Evolutionary conservation across 768 basidiomycete species (phyloP), one percentile per base, ranked within the genome.

Genomic region (Termitomyces sp.): DNA sequence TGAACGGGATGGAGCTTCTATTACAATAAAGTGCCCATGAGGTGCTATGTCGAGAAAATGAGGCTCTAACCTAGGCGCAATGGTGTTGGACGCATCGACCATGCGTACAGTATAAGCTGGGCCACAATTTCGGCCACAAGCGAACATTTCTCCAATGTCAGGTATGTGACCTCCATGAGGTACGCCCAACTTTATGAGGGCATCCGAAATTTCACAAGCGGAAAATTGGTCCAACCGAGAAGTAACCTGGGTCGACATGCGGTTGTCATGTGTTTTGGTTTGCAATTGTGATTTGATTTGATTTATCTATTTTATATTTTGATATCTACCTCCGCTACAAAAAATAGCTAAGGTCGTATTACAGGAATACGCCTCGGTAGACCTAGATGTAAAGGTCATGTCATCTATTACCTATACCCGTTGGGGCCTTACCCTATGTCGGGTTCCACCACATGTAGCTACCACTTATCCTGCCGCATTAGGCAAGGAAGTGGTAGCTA

Each of bases 21-120:
- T 83, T 56, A 96, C 81, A 36, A 93, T 77, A 61, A 94, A 73
- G 42, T 82, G 82, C 1, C 82, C 83, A 26, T 77, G 69, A 0
- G 86, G 78, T 6, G 84, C 84, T 26, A 84, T 84, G 68, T 97
- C 94, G 20, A 95, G 90, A 64, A 92, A 95, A 68, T 96, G 94
- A 6, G 77, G 71, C 0, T 80, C 72, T 1, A 86, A 75, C 64
- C 78, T 88, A 0, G 92, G 89, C 0, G 88, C 80, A 7, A 75
- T 67, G 28, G 71, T 78, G 66, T 91, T 81, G 0, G 79, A 78
- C 0, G 76, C 73, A 7, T 75, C 69, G 10, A 92, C 90, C 83
- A 95, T 90, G 72, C 85, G 78, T 40, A 96, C 92, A 1, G 94
- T 96, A 68, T 91, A 94, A 2, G 91, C 94, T 35, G 86, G 88